Conservation (phyloP, 805 yeast species). For the Yarrowia deformans region DNA sequence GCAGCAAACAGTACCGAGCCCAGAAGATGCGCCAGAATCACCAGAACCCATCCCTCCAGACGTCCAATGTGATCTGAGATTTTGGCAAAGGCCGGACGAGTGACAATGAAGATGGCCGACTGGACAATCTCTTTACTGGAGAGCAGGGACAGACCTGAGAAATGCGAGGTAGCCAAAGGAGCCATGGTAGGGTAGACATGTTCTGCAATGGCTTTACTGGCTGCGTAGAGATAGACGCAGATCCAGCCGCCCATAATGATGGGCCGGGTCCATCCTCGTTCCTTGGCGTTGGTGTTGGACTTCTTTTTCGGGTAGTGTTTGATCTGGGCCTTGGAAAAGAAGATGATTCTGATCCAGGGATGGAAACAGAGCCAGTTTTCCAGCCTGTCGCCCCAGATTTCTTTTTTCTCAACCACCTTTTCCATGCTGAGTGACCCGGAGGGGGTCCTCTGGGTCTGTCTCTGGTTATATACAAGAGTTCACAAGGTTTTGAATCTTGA, state of each 20-base stretch:
- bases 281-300: constrained; percentile 28
- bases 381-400: neutral
- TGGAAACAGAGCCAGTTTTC: neutral
- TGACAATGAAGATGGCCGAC: constrained; percentile 12
- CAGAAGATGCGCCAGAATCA: neutral
- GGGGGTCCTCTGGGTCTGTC: neutral
- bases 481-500: too few species aligned
- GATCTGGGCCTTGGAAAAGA: constrained; percentile 23
- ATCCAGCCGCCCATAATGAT: constrained; percentile 25
- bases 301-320: constrained; percentile 10
- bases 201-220: constrained; percentile 14
- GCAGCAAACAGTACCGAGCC: constrained; percentile 14
- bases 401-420: neutral
- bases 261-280: constrained; percentile 18
- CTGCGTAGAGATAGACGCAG: constrained; percentile 19
- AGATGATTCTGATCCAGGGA: constrained; percentile 9
- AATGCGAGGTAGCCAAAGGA: constrained; percentile 20
- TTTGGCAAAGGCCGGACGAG: constrained; percentile 23
- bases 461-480: neutral
- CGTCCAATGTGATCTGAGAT: constrained; percentile 33
- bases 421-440: neutral
- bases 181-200: constrained; percentile 18
- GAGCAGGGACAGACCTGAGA: constrained; percentile 11
- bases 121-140: constrained; percentile 7
- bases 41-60: constrained; percentile 14